Percentiles rank a stretch among this genome's conserved stretches.
These are phyloP conservation scores for Trichoderma sp. DNA, from an alignment of 2,329 filamentous ascomycete genomes.

Conservation along the genomic window DNA sequence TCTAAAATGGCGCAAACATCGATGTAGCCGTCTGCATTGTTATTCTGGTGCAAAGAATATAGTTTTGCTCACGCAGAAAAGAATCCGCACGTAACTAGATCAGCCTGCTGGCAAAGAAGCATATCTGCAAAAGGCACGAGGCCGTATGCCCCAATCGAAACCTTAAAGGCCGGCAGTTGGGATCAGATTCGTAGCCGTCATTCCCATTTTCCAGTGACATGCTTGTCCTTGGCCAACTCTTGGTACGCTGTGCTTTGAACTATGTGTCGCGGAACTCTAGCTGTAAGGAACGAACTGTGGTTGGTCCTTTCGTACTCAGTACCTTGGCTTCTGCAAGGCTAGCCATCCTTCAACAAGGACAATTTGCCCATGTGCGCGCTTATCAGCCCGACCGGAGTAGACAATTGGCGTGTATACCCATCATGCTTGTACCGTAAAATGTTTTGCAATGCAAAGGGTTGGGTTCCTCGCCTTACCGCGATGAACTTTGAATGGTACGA, in stretches of 20 bases:
- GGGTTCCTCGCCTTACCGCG: slow-evolving; percentile 2
- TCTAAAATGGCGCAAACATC: not conserved
- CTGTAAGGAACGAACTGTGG: not conserved
- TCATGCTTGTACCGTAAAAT: not conserved
- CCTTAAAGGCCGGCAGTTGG: slow-evolving; percentile 8
- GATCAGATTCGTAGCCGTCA: not conserved
- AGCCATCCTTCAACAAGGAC: not conserved
- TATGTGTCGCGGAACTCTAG: not conserved
- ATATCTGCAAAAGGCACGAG: not conserved
- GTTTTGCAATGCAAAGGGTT: not conserved
- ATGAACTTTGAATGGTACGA: slow-evolving; percentile 20
- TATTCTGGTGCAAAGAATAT: not conserved
- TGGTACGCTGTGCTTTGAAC: not conserved
- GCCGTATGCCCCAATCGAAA: not conserved
- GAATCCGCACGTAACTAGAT: not conserved
- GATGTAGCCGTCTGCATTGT: not conserved
- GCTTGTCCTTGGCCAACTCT: not conserved
- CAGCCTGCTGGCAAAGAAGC: not conserved
- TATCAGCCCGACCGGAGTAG: slow-evolving; percentile 6
- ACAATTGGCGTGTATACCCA: not conserved
- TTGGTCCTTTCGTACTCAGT: not conserved
- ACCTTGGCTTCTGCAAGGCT: not conserved
- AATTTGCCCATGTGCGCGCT: slow-evolving; percentile 17
- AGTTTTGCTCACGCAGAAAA: not conserved
- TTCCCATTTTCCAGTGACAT: not conserved